phyloP scores from a whole-genome alignment of 129 eudicot genomes.

The Centaurea solstitialis region DNA sequence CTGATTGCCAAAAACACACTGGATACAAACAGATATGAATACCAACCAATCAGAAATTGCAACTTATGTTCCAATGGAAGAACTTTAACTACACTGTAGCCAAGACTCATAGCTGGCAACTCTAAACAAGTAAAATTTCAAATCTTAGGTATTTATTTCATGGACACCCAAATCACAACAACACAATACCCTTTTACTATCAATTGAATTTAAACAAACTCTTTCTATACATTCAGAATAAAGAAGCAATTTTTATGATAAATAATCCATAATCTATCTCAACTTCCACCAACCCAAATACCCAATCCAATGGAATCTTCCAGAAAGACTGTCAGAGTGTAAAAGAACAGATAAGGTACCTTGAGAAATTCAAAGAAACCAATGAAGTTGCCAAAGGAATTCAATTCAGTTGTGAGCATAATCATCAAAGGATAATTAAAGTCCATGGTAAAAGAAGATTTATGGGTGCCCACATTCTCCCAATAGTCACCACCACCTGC shows the following conservation, averaged over 20 bases:
- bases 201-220: slow-evolving; percentile 11
- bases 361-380: slow-evolving; percentile 41
- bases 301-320: slow-evolving; percentile 25
- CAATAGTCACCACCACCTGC: slow-evolving; percentile 13
- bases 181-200: background rate
- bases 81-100: too few species aligned
- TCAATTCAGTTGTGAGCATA: slow-evolving; percentile 45
- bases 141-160: slow-evolving; percentile 1
- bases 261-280: slow-evolving; percentile 15
- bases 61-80: background rate
- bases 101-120: background rate
- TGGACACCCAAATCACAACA: background rate
- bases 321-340: slow-evolving; percentile 22
- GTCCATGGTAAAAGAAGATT: slow-evolving; percentile 24
- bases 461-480: slow-evolving; percentile 36
- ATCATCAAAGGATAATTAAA: slow-evolving; percentile 27
- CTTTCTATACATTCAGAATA: slow-evolving; percentile 13
- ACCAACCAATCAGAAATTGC: background rate
- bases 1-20: background rate
- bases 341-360: slow-evolving; percentile 38
- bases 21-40: background rate
- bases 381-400: slow-evolving; percentile 41
- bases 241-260: slow-evolving; percentile 1
- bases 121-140: background rate
- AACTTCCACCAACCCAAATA: slow-evolving; percentile 23